These are phyloP conservation scores for Spiromyces aspiralis DNA, from an alignment of 371 early-diverging fungal genomes.

Conservation along the genomic window DNA sequence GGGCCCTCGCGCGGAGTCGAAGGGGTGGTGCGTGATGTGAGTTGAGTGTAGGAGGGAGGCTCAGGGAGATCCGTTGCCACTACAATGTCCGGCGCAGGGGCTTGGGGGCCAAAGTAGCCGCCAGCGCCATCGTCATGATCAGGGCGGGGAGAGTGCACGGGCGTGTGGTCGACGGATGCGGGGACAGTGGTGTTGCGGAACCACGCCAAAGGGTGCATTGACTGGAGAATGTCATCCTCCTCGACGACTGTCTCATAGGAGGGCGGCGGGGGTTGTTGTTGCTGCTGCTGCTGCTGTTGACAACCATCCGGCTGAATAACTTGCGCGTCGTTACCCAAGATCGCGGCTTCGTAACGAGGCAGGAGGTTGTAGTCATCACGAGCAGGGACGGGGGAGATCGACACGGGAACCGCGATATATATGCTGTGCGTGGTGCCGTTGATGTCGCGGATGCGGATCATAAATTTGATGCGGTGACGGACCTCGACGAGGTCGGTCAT, in stretches of 20 bases:
- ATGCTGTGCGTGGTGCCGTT: constrained; percentile 13
- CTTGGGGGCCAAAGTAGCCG: too few species aligned
- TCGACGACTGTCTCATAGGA: not conserved
- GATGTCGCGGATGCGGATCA: constrained; percentile 18
- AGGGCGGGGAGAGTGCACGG: not conserved
- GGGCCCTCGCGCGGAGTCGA: too few species aligned
- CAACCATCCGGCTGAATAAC: not conserved
- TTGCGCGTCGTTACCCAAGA: not conserved
- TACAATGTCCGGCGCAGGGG: too few species aligned
- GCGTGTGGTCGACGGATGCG: not conserved
- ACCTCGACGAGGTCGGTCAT: constrained; percentile 17
- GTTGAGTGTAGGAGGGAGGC: too few species aligned
- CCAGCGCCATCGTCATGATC: not conserved
- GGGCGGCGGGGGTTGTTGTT: not conserved
- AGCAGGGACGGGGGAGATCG: constrained; percentile 19
- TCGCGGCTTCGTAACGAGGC: constrained; percentile 19
- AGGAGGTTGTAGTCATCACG: constrained; percentile 14
- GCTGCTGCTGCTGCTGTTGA: too few species aligned
- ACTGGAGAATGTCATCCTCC: not conserved
- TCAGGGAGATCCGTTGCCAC: too few species aligned
- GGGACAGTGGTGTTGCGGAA: not conserved
- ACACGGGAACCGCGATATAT: constrained; percentile 22
- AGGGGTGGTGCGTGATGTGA: too few species aligned
- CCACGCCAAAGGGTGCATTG: not conserved
- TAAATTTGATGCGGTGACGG: constrained; percentile 21